These are phyloP conservation scores for Apium graveolens DNA, from an alignment of 129 eudicot species.

Conservation along the genomic window DNA sequence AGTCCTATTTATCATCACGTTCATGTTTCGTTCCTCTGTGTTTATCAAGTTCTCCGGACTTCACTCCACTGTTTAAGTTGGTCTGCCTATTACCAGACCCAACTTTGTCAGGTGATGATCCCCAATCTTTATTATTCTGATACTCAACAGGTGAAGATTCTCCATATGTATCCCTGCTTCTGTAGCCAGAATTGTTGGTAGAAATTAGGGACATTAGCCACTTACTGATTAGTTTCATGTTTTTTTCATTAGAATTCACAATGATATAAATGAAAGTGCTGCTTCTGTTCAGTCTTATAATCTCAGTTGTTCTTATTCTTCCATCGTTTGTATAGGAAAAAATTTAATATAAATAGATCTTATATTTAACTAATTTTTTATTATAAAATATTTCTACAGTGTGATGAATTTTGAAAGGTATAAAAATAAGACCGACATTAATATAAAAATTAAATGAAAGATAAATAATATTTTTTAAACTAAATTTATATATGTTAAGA, in stretches of 20 bases:
- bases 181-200: conserved; percentile 36
- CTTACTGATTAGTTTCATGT: neutral
- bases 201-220: too few relatives aligned
- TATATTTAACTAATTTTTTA: too few relatives aligned
- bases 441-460: too few relatives aligned
- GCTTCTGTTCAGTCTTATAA: neutral
- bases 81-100: conserved; percentile 35
- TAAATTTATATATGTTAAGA: too few relatives aligned
- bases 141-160: conserved; percentile 19
- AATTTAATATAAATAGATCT: too few relatives aligned
- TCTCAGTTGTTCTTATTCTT: conserved; percentile 15
- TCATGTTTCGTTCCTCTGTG: conserved; percentile 36
- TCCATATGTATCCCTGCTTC: conserved; percentile 41
- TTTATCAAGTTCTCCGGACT: conserved; percentile 34
- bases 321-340: conserved; percentile 18
- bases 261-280: conserved; percentile 14
- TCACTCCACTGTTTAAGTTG: conserved; percentile 19
- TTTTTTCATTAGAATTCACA: neutral
- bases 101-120: conserved; percentile 27
- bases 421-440: too few relatives aligned
- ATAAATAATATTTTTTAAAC: too few relatives aligned
- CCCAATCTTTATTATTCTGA: conserved; percentile 20
- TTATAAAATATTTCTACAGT: too few relatives aligned
- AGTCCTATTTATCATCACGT: conserved; percentile 37
- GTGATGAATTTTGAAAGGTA: too few relatives aligned